Conservation (phyloP, 768 basidiomycete genomes). For the Auriscalpium orientale region DNA sequence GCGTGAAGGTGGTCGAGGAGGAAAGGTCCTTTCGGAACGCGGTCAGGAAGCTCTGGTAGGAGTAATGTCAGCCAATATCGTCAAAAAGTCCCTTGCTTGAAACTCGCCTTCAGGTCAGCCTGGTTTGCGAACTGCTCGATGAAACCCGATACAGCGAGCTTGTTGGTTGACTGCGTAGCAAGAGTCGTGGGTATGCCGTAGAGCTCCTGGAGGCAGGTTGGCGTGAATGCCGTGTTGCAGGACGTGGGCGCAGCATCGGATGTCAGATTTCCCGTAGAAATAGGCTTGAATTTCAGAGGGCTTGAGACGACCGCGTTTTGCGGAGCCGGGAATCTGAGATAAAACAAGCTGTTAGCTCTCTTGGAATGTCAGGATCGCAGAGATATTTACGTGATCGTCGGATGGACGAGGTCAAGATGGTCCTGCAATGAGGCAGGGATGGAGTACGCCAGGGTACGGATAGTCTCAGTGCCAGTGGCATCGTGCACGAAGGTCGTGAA, state of each 20-base stretch:
- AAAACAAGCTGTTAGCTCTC: background rate
- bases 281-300: too few species aligned
- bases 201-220: conserved; percentile 14
- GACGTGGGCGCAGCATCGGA: background rate
- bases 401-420: conserved; percentile 14
- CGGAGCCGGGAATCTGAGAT: background rate
- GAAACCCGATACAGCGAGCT: conserved; percentile 14
- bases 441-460: conserved; percentile 15
- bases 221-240: conserved; percentile 8
- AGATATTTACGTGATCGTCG: conserved; percentile 8
- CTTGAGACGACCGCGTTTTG: background rate
- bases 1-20: conserved; percentile 6
- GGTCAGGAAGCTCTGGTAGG: conserved; percentile 2
- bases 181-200: conserved; percentile 15
- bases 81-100: background rate
- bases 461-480: conserved; percentile 2
- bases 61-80: background rate
- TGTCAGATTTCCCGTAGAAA: background rate
- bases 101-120: conserved; percentile 8
- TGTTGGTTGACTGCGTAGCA: conserved; percentile 6
- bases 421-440: conserved; percentile 9
- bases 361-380: background rate
- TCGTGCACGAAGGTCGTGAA: conserved; percentile 10
- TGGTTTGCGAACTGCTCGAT: conserved; percentile 11
- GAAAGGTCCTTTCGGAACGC: conserved; percentile 6